Conservation (phyloP, 2,329 filamentous ascomycete species). For the Colletotrichum sp. region DNA sequence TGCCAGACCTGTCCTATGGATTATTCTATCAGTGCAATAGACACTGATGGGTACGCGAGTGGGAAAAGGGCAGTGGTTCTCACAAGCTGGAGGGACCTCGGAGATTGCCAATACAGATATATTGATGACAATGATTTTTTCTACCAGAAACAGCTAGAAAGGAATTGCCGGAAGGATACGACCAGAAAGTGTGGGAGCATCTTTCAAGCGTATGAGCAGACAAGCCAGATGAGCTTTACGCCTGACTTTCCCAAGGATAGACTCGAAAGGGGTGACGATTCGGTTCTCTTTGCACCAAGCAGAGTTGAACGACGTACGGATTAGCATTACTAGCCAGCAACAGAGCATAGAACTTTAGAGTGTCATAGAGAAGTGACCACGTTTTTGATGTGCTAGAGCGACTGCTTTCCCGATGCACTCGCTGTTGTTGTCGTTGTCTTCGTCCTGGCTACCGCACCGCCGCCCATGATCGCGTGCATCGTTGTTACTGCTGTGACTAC, state of each 20-base stretch:
- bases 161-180: rapidly evolving
- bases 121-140: rapidly evolving
- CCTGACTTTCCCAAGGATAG: background rate
- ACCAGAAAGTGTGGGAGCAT: background rate
- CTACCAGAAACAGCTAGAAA: background rate
- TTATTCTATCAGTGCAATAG: background rate
- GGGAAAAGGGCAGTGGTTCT: background rate
- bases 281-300: background rate
- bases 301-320: background rate
- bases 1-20: background rate
- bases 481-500: background rate
- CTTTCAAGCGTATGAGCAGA: background rate
- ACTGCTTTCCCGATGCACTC: background rate
- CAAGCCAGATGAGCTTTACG: background rate
- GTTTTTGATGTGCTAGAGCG: background rate
- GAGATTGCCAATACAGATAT: background rate
- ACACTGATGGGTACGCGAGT: background rate
- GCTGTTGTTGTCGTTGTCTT: background rate
- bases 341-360: background rate
- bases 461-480: background rate
- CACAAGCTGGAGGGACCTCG: background rate
- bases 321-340: background rate
- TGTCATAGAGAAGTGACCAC: background rate
- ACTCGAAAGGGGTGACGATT: background rate
- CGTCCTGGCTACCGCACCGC: background rate